Conservation (phyloP, 106 monocot genomes). For the Dactylorhiza incarnata region DNA sequence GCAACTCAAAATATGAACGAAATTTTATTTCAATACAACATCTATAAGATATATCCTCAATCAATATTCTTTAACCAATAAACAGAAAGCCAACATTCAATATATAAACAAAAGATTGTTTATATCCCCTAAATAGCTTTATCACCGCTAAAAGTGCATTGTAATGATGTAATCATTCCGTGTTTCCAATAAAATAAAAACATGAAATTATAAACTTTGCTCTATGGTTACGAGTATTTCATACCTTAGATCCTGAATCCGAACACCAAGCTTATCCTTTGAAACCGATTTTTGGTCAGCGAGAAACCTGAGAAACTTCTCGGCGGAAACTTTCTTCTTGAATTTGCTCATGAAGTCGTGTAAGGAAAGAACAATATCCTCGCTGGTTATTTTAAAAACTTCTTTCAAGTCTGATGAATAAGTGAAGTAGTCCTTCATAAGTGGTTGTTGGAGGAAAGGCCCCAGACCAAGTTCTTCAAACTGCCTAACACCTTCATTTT, state of each 20-base stretch:
- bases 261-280: conserved; percentile 78
- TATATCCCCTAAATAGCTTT: no score
- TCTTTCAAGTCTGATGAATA: conserved; percentile 33
- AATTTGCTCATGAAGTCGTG: conserved; percentile 23
- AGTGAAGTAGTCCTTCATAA: conserved; percentile 62
- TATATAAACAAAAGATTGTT: no score
- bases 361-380: conserved; percentile 49
- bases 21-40: no score
- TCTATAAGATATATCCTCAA: no score
- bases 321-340: conserved; percentile 26
- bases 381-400: conserved; percentile 56
- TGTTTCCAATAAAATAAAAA: not conserved
- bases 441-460: conserved; percentile 58
- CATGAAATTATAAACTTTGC: not conserved
- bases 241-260: conserved; percentile 75
- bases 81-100: no score
- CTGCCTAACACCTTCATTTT: conserved; percentile 51
- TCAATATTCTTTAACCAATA: no score
- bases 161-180: not conserved
- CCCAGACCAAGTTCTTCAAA: conserved; percentile 89
- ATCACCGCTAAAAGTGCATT: not conserved
- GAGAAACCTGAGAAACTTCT: conserved; percentile 59
- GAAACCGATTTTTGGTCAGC: conserved; percentile 41
- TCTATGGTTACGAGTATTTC: not conserved
- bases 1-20: no score